Evolutionary conservation across 1,284 basidiomycete genomes (phyloP), one percentile per base, ranked within the genome.

Genomic region (Puccinia novopanici): DNA sequence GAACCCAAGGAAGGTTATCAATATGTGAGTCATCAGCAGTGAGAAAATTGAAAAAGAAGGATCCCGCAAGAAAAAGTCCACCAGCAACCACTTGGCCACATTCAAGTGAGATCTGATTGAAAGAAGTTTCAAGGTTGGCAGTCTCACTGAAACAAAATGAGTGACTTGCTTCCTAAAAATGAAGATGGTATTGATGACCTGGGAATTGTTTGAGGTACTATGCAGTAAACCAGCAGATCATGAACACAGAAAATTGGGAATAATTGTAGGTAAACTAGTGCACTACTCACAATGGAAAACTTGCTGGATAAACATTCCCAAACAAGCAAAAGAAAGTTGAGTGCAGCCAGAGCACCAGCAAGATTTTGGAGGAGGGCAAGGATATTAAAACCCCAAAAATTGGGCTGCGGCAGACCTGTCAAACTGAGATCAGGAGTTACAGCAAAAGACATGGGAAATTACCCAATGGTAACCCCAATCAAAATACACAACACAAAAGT

Each of bases 351-450:
- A 55, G 37, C 30, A 34, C 19, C 9, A 24, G 65, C 57, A 5
- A 70, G 78, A 73, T 80, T 80, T 63, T 73, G 78, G 6, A 80
- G 27, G 40, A 80, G 61, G 40, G 78, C 54, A 24, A 80, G 27
- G 40, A 80, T 59, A 17, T 73, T 17, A 80, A 50, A 24, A 80
- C 70, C 0, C 70, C 57, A 63, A 73, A 80, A 8, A 80, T 68
- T n/a, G 70, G 57, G 19, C 78, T 52, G 37, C 73, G 78, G n/a
- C n/a, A n/a, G n/a, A n/a, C n/a, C n/a, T n/a, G n/a, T n/a, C n/a
- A n/a, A n/a, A n/a, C n/a, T n/a, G n/a, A n/a, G n/a, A n/a, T n/a
- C n/a, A n/a, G n/a, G n/a, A n/a, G n/a, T n/a, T n/a, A n/a, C n/a
- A n/a, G n/a, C n/a, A n/a, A n/a, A n/a, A n/a, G n/a, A n/a, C n/a